Percentiles rank a stretch among this genome's conserved stretches.
phyloP scores from a whole-genome alignment of 352 stramenopile genomes.

The Pythium vanterpoolii region DNA sequence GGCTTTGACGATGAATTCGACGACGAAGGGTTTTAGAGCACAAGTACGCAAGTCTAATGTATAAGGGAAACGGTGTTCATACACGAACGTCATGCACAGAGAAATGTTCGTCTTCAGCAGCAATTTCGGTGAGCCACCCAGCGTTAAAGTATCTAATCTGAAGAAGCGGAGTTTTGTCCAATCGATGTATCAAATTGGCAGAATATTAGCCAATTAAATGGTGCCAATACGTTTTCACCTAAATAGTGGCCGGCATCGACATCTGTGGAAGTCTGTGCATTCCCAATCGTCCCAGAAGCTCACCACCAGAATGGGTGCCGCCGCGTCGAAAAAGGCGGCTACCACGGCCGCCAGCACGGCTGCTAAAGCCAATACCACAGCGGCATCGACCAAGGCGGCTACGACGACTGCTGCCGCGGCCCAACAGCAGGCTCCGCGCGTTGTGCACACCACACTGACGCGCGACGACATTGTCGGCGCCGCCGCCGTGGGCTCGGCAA shows the following conservation, averaged over 20 bases:
- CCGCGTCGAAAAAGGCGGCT: conserved; percentile 16
- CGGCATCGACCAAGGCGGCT: not conserved
- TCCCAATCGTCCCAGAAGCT: not conserved
- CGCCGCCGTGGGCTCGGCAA: conserved; percentile 1
- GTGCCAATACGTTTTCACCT: not conserved
- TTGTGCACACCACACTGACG: conserved; percentile 16
- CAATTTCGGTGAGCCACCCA: too few species aligned
- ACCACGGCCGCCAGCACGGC: conserved; percentile 10
- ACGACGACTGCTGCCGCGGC: not conserved
- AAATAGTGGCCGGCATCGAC: not conserved
- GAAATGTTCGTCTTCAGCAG: too few species aligned
- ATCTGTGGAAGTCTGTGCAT: not conserved
- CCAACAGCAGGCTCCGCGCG: conserved; percentile 7
- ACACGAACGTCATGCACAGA: not conserved
- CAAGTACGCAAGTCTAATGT: not conserved
- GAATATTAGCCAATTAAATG: not conserved
- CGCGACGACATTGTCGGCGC: conserved; percentile 10
- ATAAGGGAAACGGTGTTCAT: too few species aligned
- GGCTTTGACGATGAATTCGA: conserved; percentile 59
- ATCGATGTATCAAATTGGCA: not conserved
- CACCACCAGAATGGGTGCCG: conserved; percentile 27
- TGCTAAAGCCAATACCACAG: conserved; percentile 2
- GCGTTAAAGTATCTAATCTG: not conserved
- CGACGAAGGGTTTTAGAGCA: conserved; percentile 50
- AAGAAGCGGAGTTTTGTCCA: not conserved